Evolutionary conservation across 169 alveolate genomes (phyloP).

Genomic region (Eimeria acervulina): DNA sequence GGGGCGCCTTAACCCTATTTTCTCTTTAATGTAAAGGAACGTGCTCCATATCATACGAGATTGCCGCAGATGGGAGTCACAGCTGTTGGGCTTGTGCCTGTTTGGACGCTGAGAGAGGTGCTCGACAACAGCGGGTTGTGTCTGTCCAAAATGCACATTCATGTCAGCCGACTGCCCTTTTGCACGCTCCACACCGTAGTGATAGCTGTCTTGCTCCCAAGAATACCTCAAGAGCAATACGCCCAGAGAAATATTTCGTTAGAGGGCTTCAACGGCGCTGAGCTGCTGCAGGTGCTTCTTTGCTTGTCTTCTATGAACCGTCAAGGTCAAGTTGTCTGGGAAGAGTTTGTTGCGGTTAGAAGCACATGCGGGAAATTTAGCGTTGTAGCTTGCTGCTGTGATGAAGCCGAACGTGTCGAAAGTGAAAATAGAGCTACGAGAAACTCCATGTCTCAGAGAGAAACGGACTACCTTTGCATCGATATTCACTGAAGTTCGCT

Average conservation of each 20-base stretch:
- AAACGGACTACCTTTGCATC: background rate
- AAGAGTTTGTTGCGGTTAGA: slow-evolving; percentile 49
- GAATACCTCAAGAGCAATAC: background rate
- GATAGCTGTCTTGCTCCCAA: background rate
- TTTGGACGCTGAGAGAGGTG: slow-evolving; percentile 78
- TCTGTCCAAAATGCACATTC: slow-evolving; percentile 81
- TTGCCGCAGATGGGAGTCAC: slow-evolving; percentile 66
- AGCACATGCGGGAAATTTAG: background rate
- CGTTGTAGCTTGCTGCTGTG: background rate
- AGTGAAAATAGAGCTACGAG: background rate
- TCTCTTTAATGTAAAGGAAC: background rate
- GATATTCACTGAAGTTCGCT: background rate
- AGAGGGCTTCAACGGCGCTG: background rate
- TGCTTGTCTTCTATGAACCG: slow-evolving; percentile 65
- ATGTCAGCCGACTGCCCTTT: slow-evolving; percentile 29
- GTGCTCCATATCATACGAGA: background rate
- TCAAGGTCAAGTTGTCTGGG: slow-evolving; percentile 65
- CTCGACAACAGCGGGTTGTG: slow-evolving; percentile 74
- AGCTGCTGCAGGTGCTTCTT: slow-evolving; percentile 58
- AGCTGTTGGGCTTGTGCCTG: slow-evolving; percentile 55
- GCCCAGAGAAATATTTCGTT: background rate
- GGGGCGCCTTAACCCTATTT: background rate
- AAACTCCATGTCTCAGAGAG: background rate
- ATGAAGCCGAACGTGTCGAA: background rate
- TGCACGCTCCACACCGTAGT: background rate